Conservation (phyloP, 1,284 basidiomycete genomes). For the Cutaneotrichosporon sp. region DNA sequence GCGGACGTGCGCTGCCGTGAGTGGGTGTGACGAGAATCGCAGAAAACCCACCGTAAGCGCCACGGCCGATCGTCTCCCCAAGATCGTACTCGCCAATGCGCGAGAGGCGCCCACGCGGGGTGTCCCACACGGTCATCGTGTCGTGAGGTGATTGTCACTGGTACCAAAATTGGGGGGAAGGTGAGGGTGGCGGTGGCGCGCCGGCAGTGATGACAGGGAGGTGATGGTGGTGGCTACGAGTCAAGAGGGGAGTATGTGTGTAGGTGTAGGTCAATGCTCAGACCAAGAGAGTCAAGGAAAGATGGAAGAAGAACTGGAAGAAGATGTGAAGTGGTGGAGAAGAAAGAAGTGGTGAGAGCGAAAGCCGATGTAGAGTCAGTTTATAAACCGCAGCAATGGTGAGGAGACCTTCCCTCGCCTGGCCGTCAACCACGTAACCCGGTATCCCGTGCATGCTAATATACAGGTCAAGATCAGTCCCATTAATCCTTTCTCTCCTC, state of each 20-base stretch:
- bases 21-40: neutral
- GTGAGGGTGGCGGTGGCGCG: neutral
- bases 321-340: neutral
- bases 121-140: slow-evolving; percentile 13
- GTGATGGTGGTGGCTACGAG: neutral
- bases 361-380: neutral
- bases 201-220: no score
- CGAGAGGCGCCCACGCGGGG: slow-evolving; percentile 34
- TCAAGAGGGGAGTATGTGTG: neutral
- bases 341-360: neutral
- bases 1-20: slow-evolving; percentile 48
- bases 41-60: slow-evolving; percentile 44
- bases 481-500: neutral
- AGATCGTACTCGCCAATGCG: slow-evolving; percentile 46
- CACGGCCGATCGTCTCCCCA: slow-evolving; percentile 46
- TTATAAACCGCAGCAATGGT: neutral
- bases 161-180: neutral
- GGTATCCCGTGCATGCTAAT: neutral
- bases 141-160: neutral
- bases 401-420: neutral
- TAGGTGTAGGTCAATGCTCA: neutral
- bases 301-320: neutral
- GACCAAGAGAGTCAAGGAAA: neutral
- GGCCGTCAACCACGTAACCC: no score
- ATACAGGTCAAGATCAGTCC: neutral